These are phyloP conservation scores for Solanum chiquidenum DNA, from an alignment of 257 asterid genomes.

Conservation along the genomic window DNA sequence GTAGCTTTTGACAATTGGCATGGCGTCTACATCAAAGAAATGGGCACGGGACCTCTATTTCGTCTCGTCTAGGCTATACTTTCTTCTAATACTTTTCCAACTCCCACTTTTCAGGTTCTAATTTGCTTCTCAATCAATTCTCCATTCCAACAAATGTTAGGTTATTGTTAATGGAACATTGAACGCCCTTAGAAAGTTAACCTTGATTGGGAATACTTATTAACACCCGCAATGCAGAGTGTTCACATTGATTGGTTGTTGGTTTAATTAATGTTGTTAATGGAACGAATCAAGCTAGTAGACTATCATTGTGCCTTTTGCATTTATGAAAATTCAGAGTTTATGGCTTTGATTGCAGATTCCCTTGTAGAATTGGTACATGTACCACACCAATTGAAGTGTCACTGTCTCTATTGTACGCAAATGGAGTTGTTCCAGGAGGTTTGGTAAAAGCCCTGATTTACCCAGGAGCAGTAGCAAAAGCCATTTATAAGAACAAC, in stretches of 20 bases:
- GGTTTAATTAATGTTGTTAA: neutral
- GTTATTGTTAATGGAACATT: neutral
- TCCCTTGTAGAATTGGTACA: conserved; percentile 41
- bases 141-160: neutral
- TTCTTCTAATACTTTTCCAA: conserved; percentile 42
- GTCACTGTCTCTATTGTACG: conserved; percentile 30
- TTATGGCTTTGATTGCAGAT: conserved; percentile 15
- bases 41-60: conserved; percentile 32
- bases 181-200: neutral
- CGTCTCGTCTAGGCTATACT: conserved; percentile 35
- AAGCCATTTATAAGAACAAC: conserved; percentile 15
- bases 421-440: conserved; percentile 27
- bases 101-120: conserved; percentile 61
- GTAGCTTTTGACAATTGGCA: conserved; percentile 3
- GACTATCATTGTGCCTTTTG: neutral
- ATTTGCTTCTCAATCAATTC: neutral
- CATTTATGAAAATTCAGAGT: neutral
- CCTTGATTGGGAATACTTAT: neutral
- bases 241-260: neutral
- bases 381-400: conserved; percentile 50
- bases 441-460: conserved; percentile 31
- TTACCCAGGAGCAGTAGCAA: conserved; percentile 48
- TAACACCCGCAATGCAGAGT: neutral
- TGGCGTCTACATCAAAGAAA: conserved; percentile 44
- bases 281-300: neutral